Percentiles rank a stretch among this genome's conserved stretches.
phyloP scores from a whole-genome alignment of 768 basidiomycete genomes.

The Mycena albidolilacea region DNA sequence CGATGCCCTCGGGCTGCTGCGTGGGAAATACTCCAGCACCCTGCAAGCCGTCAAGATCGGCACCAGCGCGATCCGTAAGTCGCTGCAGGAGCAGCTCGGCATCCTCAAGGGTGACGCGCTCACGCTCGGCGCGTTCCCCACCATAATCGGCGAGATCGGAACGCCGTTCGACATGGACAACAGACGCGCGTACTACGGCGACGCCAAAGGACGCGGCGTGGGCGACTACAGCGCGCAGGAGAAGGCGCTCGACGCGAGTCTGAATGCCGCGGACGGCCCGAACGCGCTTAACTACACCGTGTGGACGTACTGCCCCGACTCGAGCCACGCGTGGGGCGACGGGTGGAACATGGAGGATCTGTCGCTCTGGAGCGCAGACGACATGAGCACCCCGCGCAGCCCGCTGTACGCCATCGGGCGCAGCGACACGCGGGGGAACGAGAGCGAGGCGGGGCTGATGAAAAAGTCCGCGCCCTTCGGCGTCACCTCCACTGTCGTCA shows the following conservation, averaged over 20 bases:
- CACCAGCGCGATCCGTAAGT: constrained; percentile 84
- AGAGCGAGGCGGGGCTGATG: constrained; percentile 35
- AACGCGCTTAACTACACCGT: constrained; percentile 86
- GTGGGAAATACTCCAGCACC: constrained; percentile 82
- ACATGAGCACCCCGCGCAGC: constrained; percentile 56
- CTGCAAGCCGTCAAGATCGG: constrained; percentile 87
- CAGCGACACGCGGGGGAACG: constrained; percentile 25
- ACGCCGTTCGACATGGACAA: constrained; percentile 95
- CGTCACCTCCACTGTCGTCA: constrained; percentile 28
- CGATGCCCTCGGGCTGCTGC: constrained; percentile 92
- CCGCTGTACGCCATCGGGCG: constrained; percentile 36
- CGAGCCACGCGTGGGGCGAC: constrained; percentile 92
- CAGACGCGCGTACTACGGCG: constrained; percentile 83
- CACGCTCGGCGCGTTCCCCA: constrained; percentile 83
- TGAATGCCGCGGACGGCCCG: constrained; percentile 82
- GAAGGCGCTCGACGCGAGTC: constrained; percentile 88
- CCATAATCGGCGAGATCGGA: constrained; percentile 96
- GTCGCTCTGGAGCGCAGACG: constrained; percentile 88
- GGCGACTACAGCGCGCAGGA: constrained; percentile 87
- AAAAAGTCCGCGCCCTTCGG: constrained; percentile 27
- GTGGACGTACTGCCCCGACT: constrained; percentile 92
- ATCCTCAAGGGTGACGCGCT: constrained; percentile 82
- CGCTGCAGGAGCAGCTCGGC: constrained; percentile 86
- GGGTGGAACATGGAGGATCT: constrained; percentile 98
- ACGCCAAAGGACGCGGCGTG: constrained; percentile 63